Base-by-base conservation (phyloP, 1,284 basidiomycete genomes). In the Ceratobasidium sp. region DNA sequence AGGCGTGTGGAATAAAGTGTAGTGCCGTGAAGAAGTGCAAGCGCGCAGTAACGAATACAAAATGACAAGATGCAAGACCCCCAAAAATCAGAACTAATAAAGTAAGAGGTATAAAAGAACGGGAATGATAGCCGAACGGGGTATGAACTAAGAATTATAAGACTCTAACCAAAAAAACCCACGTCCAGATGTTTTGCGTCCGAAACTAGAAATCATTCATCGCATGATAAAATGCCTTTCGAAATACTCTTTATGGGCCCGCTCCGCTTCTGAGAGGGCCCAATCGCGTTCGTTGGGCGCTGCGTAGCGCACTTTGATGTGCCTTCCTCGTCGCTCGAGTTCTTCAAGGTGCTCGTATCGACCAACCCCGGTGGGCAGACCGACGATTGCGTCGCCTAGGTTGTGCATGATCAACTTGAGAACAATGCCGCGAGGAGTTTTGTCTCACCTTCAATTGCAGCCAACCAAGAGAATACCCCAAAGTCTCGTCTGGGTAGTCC, bases 391-490 rank as follows among this genome's bases (percentile, higher is more conserved):
- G 40, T 75, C 71, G 7, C 70, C 70, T 73, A 40, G 25, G 19
- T 44, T 5, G 44, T 9, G 2, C 1, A 25, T 25, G 5, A 22
- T 64, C 0, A 64, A 22, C 22, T 13, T 25, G 13, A 22, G 43
- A 3, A 1, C 1, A 22, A 43, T 15, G 1, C 11, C n/a, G 43
- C n/a, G 44, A 13, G 37, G 19, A 9, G 17, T 32, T 5, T 34
- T 17, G 5, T 46, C 46, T 34, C 19, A 65, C 71, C 71, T 44
- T 75, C 71, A 17, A 75, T 75, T 15, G 61, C 71, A 19, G 75
- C 66, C 3, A 76, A 54, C 64, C 75, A 76, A 22, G 75, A 76
- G 40, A 67, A 69, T 17, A 76, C 75, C 11, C 75, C 75, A 56
- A 76, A 76, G n/a, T 76, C 75, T 40, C 75, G 64, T 37, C 64